Base-by-base conservation (phyloP, 345 rosid species). In the Aquilaria malaccensis region DNA sequence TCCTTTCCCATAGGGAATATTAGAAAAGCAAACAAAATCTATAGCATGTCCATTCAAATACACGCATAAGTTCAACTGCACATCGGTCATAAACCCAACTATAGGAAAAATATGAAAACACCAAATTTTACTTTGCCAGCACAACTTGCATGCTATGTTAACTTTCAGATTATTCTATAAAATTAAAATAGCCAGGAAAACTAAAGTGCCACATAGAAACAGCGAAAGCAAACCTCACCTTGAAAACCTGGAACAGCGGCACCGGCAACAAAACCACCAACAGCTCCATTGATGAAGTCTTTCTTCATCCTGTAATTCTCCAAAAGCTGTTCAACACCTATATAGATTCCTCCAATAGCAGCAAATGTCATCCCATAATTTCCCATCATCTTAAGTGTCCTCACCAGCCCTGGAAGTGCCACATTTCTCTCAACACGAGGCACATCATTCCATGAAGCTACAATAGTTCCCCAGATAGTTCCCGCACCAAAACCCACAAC, bases 311-410 rank as follows among this genome's bases (percentile, higher is more conserved):
- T 78, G 54, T 74, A 78, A 58, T 78, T 64, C 85, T 88, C 82
- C 67, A 86, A 59, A 70, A 94, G 72, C 84, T 94, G 96, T 77
- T 93, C 97, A 70, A 93, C 92, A 53, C 99, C 99, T n/a, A 93
- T 85, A 79, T 85, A 90, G 70, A 94, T 86, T 41, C 99, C 99
- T 32, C 99, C 99, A 2, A 94, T 80, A 2, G 99, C 99, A 61
- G 99, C 99, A 75, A 94, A 94, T 4, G 97, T 94, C 58, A 79
- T 3, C 5, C 99, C 97, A 2, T 90, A 72, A 22, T 70, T 86
- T n/a, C 99, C 99, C 99, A 94, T 94, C 97, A 94, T 86, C 83
- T 76, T 88, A 22, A 94, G 56, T 4, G 97, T 88, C 76, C 99
- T 88, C 45, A 90, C 43, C 32, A 94, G 77, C 61, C 97, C 99